A percentile compares a stretch with the other conserved stretches of the same genome.
Evolutionary conservation across 371 early-diverging fungal species (phyloP).

Genomic region (Mucor velutinosus): DNA sequence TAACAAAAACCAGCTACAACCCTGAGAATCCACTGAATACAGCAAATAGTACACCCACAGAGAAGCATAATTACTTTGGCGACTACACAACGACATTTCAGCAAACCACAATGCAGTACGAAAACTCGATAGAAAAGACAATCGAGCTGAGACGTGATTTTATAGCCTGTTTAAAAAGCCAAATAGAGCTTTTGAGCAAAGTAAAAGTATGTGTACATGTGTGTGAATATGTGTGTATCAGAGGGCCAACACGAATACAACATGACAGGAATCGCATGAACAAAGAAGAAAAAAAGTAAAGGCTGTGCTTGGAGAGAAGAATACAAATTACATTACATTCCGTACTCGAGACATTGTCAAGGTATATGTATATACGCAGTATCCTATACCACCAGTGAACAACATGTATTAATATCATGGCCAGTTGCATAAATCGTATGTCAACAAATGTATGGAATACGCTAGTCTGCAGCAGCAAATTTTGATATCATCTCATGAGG

Average conservation of each 20-base stretch:
- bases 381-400: no score
- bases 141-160: conserved; percentile 27
- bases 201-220: conserved; percentile 17
- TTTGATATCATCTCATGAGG: conserved; percentile 15
- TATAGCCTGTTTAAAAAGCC: conserved; percentile 18
- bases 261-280: conserved; percentile 37
- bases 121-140: conserved; percentile 36
- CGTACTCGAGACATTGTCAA: conserved; percentile 44
- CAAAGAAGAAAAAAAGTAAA: conserved; percentile 40
- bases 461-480: conserved; percentile 41
- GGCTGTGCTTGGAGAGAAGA: conserved; percentile 33
- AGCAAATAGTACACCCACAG: conserved; percentile 1
- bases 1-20: conserved; percentile 16
- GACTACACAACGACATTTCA: conserved; percentile 28
- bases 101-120: conserved; percentile 31
- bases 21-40: background rate
- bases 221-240: conserved; percentile 2
- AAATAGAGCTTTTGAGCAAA: conserved; percentile 23
- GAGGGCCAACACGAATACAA: conserved; percentile 2
- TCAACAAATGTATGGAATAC: conserved; percentile 40
- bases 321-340: conserved; percentile 37
- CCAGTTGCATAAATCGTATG: conserved; percentile 53
- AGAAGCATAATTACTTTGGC: conserved; percentile 28
- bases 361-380: conserved; percentile 16
- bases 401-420: background rate